phyloP scores from a whole-genome alignment of 495 filamentous ascomycete genomes.

The Jackrogersella minutella region DNA sequence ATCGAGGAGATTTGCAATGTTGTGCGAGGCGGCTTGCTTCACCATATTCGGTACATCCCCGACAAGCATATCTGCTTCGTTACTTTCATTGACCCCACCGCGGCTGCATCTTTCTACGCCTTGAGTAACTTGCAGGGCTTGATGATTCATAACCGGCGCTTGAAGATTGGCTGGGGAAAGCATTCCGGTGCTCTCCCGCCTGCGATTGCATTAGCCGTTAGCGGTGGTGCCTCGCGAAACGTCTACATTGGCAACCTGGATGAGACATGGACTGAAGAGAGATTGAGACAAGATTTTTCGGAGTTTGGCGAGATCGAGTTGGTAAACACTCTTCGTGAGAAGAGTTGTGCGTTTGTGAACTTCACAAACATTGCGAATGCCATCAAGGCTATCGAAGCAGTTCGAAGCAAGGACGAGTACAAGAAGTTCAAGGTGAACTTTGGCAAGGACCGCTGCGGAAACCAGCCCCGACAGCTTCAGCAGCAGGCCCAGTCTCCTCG shows the following conservation, averaged over 20 bases:
- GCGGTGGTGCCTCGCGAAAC: constrained; percentile 93
- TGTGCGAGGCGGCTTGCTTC: constrained; percentile 88
- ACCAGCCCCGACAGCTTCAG: constrained; percentile 86
- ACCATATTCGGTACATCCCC: constrained; percentile 98
- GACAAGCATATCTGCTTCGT: constrained; percentile 99
- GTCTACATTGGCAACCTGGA: constrained; percentile 98
- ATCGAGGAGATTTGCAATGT: constrained; percentile 99
- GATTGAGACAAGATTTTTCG: constrained; percentile 93
- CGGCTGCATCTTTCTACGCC: constrained; percentile 96
- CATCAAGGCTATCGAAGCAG: constrained; percentile 98
- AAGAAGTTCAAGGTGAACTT: constrained; percentile 99
- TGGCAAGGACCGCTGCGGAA: constrained; percentile 97
- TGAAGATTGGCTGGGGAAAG: constrained; percentile 99
- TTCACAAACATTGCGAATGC: constrained; percentile 99
- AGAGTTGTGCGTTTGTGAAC: constrained; percentile 99
- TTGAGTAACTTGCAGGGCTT: constrained; percentile 95
- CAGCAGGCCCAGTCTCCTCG: constrained; percentile 71
- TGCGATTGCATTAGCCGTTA: constrained; percentile 94
- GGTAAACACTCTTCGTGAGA: constrained; percentile 95
- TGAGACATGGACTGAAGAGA: constrained; percentile 95
- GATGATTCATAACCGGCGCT: constrained; percentile 97
- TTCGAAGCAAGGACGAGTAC: constrained; percentile 94
- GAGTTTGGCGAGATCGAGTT: constrained; percentile 98
- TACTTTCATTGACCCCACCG: constrained; percentile 98
- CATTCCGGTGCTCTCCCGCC: constrained; percentile 97